Conservation (phyloP, 2,329 filamentous ascomycete species). For the Cladosporium sp. region DNA sequence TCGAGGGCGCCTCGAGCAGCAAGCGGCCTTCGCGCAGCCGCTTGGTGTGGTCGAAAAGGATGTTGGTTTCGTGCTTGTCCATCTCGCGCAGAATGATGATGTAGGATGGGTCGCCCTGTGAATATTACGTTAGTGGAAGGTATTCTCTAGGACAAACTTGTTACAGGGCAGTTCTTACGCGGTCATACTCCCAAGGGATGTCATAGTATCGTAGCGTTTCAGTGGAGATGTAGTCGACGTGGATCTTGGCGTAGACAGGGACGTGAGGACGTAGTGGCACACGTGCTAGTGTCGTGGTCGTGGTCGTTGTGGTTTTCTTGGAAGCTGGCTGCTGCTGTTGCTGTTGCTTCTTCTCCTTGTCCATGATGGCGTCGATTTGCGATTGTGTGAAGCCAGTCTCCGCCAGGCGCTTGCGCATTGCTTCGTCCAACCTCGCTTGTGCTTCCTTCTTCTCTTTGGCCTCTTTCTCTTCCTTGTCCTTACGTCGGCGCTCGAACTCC, state of each 20-base stretch:
- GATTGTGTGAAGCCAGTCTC: constrained; percentile 49
- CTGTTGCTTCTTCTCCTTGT: constrained; percentile 47
- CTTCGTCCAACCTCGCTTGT: constrained; percentile 44
- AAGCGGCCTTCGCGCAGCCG: constrained; percentile 44
- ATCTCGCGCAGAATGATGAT: constrained; percentile 53
- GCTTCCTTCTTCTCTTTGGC: constrained; percentile 42
- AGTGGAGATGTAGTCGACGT: constrained; percentile 46
- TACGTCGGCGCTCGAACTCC: constrained; percentile 43
- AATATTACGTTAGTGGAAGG: background rate
- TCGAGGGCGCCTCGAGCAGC: constrained; percentile 44
- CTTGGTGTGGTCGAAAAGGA: constrained; percentile 53
- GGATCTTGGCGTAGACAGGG: constrained; percentile 51
- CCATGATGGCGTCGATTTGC: constrained; percentile 50
- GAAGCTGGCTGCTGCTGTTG: constrained; percentile 32
- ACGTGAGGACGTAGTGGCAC: constrained; percentile 17
- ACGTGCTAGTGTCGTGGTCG: constrained; percentile 4
- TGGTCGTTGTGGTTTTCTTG: constrained; percentile 27
- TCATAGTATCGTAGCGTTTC: constrained; percentile 51
- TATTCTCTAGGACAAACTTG: background rate
- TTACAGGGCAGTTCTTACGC: constrained; percentile 38
- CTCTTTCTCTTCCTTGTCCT: constrained; percentile 43
- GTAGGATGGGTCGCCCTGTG: constrained; percentile 46
- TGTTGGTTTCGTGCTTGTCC: constrained; percentile 49
- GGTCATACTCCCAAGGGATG: constrained; percentile 50
- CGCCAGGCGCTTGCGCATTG: constrained; percentile 47